A percentile compares a stretch with the other conserved stretches of the same genome.
Conservation (phyloP, 2,329 filamentous ascomycete species). For the Phoma herbarum region DNA sequence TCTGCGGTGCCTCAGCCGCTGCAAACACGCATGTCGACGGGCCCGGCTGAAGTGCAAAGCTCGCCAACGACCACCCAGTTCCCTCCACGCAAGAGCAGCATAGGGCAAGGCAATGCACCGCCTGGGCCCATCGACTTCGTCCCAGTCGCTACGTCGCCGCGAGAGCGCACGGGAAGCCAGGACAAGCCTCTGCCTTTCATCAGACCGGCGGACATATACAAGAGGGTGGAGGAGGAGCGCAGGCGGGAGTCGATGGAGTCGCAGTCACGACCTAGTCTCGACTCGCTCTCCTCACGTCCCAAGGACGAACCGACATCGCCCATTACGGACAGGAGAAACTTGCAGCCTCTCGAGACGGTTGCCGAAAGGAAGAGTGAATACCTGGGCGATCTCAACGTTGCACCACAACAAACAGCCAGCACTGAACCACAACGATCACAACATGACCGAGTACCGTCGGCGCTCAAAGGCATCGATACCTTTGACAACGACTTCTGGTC, state of each 20-base stretch:
- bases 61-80: slow-evolving; percentile 55
- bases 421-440: slow-evolving; percentile 22
- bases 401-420: slow-evolving; percentile 15
- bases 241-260: slow-evolving; percentile 67
- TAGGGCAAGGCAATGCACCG: slow-evolving; percentile 55
- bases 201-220: slow-evolving; percentile 80
- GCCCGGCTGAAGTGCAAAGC: slow-evolving; percentile 42
- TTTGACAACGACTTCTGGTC: slow-evolving; percentile 44
- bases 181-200: slow-evolving; percentile 70
- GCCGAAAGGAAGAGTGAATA: slow-evolving; percentile 68
- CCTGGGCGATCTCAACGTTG: slow-evolving; percentile 55
- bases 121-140: slow-evolving; percentile 7
- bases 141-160: slow-evolving; percentile 34
- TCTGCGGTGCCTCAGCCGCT: slow-evolving; percentile 62
- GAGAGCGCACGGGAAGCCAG: slow-evolving; percentile 42
- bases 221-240: slow-evolving; percentile 72
- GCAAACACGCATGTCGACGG: slow-evolving; percentile 54
- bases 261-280: slow-evolving; percentile 62
- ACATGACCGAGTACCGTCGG: slow-evolving; percentile 21
- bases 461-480: slow-evolving; percentile 31
- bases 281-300: slow-evolving; percentile 54
- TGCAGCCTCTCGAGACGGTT: slow-evolving; percentile 60
- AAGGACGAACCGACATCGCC: slow-evolving; percentile 34
- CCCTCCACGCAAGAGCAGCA: slow-evolving; percentile 70
- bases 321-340: slow-evolving; percentile 31